Base-by-base conservation (phyloP, 768 basidiomycete species). In the Lactarius sanguifluus region DNA sequence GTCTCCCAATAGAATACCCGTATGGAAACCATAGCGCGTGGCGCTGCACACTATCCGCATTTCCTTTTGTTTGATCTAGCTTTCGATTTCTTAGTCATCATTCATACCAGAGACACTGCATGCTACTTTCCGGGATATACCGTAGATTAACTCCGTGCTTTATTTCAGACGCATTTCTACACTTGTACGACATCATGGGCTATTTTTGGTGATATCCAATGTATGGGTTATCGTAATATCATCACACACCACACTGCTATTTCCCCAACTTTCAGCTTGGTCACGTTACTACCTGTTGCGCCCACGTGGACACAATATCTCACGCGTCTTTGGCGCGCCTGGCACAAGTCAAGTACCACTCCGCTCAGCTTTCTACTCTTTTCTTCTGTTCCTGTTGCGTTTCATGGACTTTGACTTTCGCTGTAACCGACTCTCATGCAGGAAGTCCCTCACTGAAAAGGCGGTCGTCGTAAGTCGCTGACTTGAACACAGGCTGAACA, bases 401-500 rank as follows among this genome's bases (percentile, higher is more conserved):
- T 18, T 23, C 57, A 92, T 92, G 90, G 90, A 92, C 75, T 82
- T 83, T 36, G 90, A 91, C 58, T 77, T 92, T 57, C 89, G 85
- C 71, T 92, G 91, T 73, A 92, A 92, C 75, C 82, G 87, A n/a
- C 80, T 92, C 64, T 89, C 85, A 20, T 92, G 91, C 75, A 85
- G 91, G 64, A 82, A 82, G 71, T 68, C 81, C 2, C 75, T 94
- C 56, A 78, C 80, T 2, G 92, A 92, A 71, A 93, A 91, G 75
- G 92, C 92, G 3, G 92, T 94, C 13, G 92, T 94, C 67, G 92
- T 94, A 73, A 75, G 91, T 36, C 59, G 12, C 16, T 47, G 59
- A 2, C 32, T 45, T 13, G 25, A 5, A 5, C 15, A 16, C 25
- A 36, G 55, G 23, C 36, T 34, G 30, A 15, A 10, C 30, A 18